Evolutionary conservation across 23 red algal genomes (phyloP).

Genomic region (Chondrus crispus): DNA sequence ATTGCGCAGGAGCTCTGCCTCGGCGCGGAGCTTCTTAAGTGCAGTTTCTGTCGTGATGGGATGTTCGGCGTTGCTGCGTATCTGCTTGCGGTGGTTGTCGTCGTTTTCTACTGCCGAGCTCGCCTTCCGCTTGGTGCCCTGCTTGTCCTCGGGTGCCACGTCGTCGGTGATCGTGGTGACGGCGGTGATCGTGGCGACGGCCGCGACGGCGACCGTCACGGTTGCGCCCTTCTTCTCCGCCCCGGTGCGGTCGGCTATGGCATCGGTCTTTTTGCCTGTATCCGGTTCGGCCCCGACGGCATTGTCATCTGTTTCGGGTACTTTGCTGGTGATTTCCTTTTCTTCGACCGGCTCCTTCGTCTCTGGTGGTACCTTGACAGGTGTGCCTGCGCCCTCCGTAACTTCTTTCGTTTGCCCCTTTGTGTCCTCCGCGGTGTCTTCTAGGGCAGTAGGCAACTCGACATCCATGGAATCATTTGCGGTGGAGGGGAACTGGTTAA

Average conservation of each 20-base stretch:
- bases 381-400: no score
- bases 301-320: not conserved
- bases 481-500: no score
- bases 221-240: not conserved
- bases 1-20: not conserved
- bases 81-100: not conserved
- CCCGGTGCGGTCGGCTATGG: not conserved
- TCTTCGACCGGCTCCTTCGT: no score
- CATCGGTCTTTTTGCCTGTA: not conserved
- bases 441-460: no score
- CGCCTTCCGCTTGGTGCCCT: conserved; percentile 1
- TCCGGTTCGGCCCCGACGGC: not conserved
- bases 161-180: not conserved
- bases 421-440: no score
- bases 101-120: not conserved
- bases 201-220: not conserved
- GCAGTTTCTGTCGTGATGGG: not conserved
- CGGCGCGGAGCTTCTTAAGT: not conserved
- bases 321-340: no score
- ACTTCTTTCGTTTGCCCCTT: no score
- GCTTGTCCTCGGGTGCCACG: not conserved
- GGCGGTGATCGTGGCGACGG: not conserved
- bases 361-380: no score
- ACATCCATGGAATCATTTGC: no score
- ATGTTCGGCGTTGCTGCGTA: not conserved